phyloP scores from a whole-genome alignment of 768 basidiomycete genomes.

The Vararia minispora region DNA sequence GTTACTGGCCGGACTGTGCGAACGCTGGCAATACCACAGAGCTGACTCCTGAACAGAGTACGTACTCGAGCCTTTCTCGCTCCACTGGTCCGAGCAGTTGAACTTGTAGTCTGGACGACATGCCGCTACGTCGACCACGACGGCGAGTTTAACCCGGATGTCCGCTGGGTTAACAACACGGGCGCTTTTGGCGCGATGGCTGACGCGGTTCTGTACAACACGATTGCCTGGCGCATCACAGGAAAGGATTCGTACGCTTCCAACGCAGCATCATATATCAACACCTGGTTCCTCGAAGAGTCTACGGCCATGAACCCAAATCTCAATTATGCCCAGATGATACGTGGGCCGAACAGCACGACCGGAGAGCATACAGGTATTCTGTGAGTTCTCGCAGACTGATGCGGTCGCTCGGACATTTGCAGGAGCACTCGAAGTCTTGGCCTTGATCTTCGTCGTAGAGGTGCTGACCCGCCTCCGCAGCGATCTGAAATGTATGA shows the following conservation, averaged over 20 bases:
- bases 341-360: conserved; percentile 9
- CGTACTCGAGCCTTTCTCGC: not conserved
- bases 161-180: conserved; percentile 18
- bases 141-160: conserved; percentile 23
- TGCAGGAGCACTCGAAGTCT: no score
- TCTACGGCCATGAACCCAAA: conserved; percentile 24
- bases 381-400: conserved; percentile 3
- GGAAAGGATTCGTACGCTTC: conserved; percentile 17
- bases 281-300: conserved; percentile 23
- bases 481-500: conserved; percentile 19
- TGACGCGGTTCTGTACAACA: conserved; percentile 22
- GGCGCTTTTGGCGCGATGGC: conserved; percentile 19
- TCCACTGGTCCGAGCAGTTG: not conserved
- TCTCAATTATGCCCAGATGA: conserved; percentile 11
- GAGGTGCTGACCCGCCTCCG: not conserved
- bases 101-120: conserved; percentile 13
- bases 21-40: conserved; percentile 20
- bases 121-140: conserved; percentile 22
- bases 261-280: conserved; percentile 15
- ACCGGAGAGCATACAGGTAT: conserved; percentile 6
- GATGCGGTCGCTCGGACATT: not conserved
- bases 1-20: conserved; percentile 21
- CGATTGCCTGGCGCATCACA: conserved; percentile 22
- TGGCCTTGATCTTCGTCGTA: no score
- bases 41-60: conserved; percentile 19